Percentiles rank a stretch among this genome's conserved stretches.
phyloP scores from a whole-genome alignment of 2,329 filamentous ascomycete genomes.

The Albifimbria verrucaria region DNA sequence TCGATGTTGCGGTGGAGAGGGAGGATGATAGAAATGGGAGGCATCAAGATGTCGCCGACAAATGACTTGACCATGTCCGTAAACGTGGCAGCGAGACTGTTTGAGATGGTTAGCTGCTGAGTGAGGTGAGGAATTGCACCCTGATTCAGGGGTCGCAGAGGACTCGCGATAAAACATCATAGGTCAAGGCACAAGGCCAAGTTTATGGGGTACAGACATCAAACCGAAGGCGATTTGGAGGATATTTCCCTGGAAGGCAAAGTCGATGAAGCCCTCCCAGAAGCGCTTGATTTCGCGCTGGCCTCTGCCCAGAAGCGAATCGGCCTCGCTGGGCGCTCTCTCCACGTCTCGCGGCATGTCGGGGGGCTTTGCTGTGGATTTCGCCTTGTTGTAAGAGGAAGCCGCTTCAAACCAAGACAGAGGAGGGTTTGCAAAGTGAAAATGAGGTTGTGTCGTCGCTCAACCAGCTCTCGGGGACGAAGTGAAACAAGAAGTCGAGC shows the following conservation, averaged over 20 bases:
- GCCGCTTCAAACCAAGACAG: no score
- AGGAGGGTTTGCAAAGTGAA: no score
- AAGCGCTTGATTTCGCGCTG: slow-evolving; percentile 45
- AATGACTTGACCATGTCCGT: slow-evolving; percentile 70
- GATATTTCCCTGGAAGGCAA: slow-evolving; percentile 71
- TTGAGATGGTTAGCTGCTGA: slow-evolving; percentile 3
- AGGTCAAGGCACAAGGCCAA: no score
- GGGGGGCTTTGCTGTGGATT: no score
- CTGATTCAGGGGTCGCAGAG: no score
- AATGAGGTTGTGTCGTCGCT: no score
- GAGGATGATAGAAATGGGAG: slow-evolving; percentile 64
- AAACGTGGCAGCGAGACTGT: slow-evolving; percentile 66
- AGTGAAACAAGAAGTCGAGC: no score
- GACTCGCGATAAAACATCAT: no score
- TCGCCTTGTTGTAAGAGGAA: no score
- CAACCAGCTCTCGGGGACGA: no score
- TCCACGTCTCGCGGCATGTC: slow-evolving; percentile 35
- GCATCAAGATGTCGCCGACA: slow-evolving; percentile 67
- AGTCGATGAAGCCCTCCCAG: slow-evolving; percentile 66
- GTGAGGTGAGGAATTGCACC: no score
- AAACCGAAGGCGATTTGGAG: slow-evolving; percentile 73
- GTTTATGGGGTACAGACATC: slow-evolving; percentile 63
- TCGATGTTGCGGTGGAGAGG: slow-evolving; percentile 70
- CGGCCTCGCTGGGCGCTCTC: slow-evolving; percentile 27
- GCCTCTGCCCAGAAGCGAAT: slow-evolving; percentile 43